phyloP scores from a whole-genome alignment of 768 basidiomycete genomes.

The Boletus sp. region DNA sequence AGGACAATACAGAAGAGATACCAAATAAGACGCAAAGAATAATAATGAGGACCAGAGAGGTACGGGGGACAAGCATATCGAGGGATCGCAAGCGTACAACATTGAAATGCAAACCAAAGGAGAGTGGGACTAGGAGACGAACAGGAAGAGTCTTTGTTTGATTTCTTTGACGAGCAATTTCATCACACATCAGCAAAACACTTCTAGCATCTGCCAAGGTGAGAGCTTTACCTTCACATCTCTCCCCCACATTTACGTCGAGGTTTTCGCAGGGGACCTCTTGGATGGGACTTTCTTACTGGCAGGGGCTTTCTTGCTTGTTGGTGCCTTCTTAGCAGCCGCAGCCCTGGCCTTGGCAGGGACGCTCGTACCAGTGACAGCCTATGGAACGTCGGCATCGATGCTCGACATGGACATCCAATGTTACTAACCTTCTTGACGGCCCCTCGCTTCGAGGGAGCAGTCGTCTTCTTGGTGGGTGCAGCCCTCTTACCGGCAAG shows the following conservation, averaged over 20 bases:
- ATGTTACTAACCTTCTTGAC: conserved; percentile 57
- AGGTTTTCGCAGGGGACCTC: conserved; percentile 16
- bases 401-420: not conserved
- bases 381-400: conserved; percentile 33
- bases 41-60: conserved; percentile 16
- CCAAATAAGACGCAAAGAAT: conserved; percentile 26
- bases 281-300: conserved; percentile 25
- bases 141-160: not conserved
- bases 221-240: conserved; percentile 3
- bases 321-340: conserved; percentile 33
- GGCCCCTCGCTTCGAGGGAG: conserved; percentile 45
- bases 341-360: conserved; percentile 33
- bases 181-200: not conserved
- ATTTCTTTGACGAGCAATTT: not conserved
- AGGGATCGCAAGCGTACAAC: conserved; percentile 30
- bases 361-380: conserved; percentile 47
- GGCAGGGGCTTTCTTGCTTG: conserved; percentile 26
- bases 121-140: conserved; percentile 8
- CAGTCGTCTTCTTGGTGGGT: conserved; percentile 38
- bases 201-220: not conserved
- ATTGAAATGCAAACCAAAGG: conserved; percentile 10
- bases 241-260: conserved; percentile 9
- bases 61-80: conserved; percentile 25
- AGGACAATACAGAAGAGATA: conserved; percentile 28
- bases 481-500: conserved; percentile 32